Evolutionary conservation across 371 early-diverging fungal species (phyloP), one percentile per base, ranked within the genome.

Genomic region (Fennellomyces sp.): DNA sequence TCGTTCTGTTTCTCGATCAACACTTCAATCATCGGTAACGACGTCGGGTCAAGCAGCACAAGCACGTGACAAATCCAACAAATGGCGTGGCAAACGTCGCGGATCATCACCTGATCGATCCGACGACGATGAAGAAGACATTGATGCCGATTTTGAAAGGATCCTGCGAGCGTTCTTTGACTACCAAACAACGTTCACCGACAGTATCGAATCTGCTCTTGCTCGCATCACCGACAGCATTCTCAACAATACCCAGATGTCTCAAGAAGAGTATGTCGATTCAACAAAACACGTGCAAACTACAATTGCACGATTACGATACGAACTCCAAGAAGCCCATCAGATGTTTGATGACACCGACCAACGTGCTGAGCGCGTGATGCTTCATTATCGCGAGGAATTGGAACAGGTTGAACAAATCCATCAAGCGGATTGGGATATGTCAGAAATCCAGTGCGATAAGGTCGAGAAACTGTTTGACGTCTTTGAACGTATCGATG

Each of bases 261-360:
- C 11, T 8, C 25, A 7, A 23, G 48, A 52, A 30, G 35, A 25
- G 52, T 64, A 49, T 28, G 60, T 25, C 15, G 33, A 31, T 12
- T 35, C 50, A 19, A 64, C 35, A 30, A 27, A 36, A 15, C 63
- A 35, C 6, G 47, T 77, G 0, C 64, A 72, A 25, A 56, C 52
- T 0, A 75, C 65, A 3, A 75, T 80, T 8, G 68, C 68, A 15
- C 72, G 69, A 28, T 60, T 84, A n/a, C 75, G 81, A 15, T 73
- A 60, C 25, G 83, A 86, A 33, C 62, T 86, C 8, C 75, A 77
- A 23, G 80, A 83, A 59, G 83, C 84, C 0, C 82, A 84, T 45
- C 82, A 82, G 26, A 80, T 86, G 69, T 72, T 86, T 65, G 82
- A 80, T 63, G 65, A 69, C 11, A 80, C 86, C 5, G 83, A 84